Base-by-base conservation (phyloP, 768 basidiomycete species). In the Leucocoprinus birnbaumii region DNA sequence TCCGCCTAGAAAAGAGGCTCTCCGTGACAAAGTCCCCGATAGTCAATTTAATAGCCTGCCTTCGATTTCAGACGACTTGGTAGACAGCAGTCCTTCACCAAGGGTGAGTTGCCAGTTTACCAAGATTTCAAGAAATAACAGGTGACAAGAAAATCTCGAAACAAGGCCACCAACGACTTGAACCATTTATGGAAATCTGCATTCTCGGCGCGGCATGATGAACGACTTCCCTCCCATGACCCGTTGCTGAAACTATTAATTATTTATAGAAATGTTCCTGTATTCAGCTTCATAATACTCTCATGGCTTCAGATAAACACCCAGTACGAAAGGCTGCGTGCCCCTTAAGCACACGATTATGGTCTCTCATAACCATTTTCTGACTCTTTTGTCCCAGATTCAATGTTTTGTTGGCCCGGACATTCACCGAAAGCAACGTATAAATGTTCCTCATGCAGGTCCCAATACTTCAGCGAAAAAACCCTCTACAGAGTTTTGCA, bases 201-300 rank as follows among this genome's bases (percentile, higher is more conserved):
- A 14, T 25, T 27, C 43, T 44, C 51, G 51, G 41, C 51, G 26
- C 41, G 27, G 51, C 31, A 34, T n/a, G 51, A 42, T 31, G 19
- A 31, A 27, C 19, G 43, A 43, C 31, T 11, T 31, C 6, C 31
- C 27, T 51, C 45, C 34, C 43, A 38, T 38, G 52, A 46, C 52
- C 44, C 16, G 44, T 16, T 46, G 14, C 5, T 25, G 22, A 26
- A n/a, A 42, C 43, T 46, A 24, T 5, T 10, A 44, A 13, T 24
- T 46, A 53, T 53, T 46, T 45, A 37, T 53, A 53, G 52, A 24
- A 24, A 18, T 22, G 31, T 37, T 44, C 52, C 52, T 53, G 24
- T 53, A 18, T 38, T 21, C 11, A 34, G 21, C 10, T n/a, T n/a
- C n/a, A n/a, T n/a, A 31, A 22, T 34, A 45, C 21, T 46, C 51